Conservation (phyloP, 192 early-diverging fungal species). For the Coemansia sp. region DNA sequence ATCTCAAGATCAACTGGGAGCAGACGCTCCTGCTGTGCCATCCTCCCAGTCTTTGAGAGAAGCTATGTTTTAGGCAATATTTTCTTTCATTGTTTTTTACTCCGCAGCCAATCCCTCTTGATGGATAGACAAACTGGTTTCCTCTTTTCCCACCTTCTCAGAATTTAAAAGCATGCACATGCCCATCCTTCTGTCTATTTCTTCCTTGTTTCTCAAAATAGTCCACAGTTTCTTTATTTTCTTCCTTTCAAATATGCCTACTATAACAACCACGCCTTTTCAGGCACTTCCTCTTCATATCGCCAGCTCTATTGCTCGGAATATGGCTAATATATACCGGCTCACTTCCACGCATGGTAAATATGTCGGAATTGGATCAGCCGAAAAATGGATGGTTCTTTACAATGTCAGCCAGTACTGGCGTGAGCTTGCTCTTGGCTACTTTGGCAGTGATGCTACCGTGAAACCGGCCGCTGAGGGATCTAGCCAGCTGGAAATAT, state of each 20-base stretch:
- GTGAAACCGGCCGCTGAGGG: background rate
- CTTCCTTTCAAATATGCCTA: background rate
- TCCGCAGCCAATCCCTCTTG: too few species aligned
- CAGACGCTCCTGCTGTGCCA: too few species aligned
- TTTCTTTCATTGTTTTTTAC: too few species aligned
- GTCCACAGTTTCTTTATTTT: background rate
- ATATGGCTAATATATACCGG: background rate
- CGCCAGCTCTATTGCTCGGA: background rate
- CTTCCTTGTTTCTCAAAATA: background rate
- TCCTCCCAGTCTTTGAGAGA: too few species aligned
- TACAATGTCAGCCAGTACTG: background rate
- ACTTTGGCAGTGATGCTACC: background rate
- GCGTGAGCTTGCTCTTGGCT: background rate
- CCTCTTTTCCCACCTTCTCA: too few species aligned
- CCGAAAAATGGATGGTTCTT: background rate
- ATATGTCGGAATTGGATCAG: background rate
- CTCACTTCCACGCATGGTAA: background rate
- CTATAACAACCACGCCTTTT: background rate
- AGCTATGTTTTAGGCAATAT: too few species aligned
- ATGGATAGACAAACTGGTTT: too few species aligned
- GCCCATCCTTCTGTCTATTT: background rate
- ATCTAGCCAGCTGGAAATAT: background rate
- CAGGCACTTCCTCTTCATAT: background rate
- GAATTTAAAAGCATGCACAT: too few species aligned
- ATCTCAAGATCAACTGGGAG: too few species aligned